These are phyloP conservation scores for Diaporthe nobilis DNA, from an alignment of 2,329 filamentous ascomycete species.

Conservation along the genomic window DNA sequence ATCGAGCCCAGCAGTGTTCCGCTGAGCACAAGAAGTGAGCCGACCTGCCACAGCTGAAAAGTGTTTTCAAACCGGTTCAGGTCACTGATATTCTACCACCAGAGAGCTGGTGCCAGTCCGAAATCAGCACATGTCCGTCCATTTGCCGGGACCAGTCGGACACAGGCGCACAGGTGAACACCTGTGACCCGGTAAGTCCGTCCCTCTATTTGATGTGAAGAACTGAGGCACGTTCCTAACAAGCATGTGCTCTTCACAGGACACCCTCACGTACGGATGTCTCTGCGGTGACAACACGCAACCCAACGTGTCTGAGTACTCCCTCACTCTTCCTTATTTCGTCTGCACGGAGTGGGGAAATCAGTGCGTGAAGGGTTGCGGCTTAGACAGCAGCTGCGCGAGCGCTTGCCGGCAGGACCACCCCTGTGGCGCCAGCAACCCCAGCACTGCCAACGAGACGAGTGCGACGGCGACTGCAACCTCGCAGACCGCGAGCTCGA, in stretches of 20 bases:
- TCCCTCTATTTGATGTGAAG: neutral
- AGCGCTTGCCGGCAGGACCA: slow-evolving; percentile 73
- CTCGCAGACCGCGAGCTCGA: slow-evolving; percentile 41
- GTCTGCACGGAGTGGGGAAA: slow-evolving; percentile 79
- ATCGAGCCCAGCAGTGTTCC: slow-evolving; percentile 76
- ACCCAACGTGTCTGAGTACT: slow-evolving; percentile 84
- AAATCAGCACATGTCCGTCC: slow-evolving; percentile 75
- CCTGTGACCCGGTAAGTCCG: slow-evolving; percentile 74
- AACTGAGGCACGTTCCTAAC: neutral
- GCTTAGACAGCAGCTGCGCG: slow-evolving; percentile 70
- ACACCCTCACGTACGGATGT: slow-evolving; percentile 77
- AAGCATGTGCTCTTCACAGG: slow-evolving; percentile 52
- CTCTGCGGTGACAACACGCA: slow-evolving; percentile 76
- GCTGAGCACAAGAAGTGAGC: slow-evolving; percentile 65
- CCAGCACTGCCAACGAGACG: slow-evolving; percentile 71
- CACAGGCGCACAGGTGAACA: slow-evolving; percentile 70
- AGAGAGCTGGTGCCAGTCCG: slow-evolving; percentile 76
- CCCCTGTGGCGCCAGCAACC: slow-evolving; percentile 80
- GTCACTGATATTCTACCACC: slow-evolving; percentile 37
- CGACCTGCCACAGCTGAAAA: neutral
- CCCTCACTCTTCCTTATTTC: slow-evolving; percentile 83
- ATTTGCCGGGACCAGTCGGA: slow-evolving; percentile 76
- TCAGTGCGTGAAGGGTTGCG: slow-evolving; percentile 75
- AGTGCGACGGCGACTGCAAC: slow-evolving; percentile 41
- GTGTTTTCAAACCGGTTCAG: neutral